A percentile compares a stretch with the other conserved stretches of the same genome.
Evolutionary conservation across 257 asterid species (phyloP).

Genomic region (Petrea volubilis): DNA sequence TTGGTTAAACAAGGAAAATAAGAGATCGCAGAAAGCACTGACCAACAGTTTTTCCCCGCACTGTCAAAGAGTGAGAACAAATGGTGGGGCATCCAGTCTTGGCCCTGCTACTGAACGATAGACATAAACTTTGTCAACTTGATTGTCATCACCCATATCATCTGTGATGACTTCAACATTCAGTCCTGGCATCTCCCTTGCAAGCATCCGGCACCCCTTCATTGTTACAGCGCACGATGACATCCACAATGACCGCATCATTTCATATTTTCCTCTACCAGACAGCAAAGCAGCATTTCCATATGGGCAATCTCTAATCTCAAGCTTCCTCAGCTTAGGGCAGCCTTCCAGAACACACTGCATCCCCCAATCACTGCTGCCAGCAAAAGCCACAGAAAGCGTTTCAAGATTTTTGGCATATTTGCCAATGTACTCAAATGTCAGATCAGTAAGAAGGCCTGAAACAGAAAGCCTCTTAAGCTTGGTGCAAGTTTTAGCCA

Average conservation of each 20-base stretch:
- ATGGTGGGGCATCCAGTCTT: conserved; percentile 78
- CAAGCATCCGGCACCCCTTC: conserved; percentile 64
- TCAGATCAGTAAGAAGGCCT: conserved; percentile 69
- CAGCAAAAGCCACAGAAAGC: conserved; percentile 91
- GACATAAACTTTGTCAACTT: conserved; percentile 59
- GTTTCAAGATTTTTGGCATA: conserved; percentile 82
- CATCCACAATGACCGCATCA: conserved; percentile 87
- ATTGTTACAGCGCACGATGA: conserved; percentile 70
- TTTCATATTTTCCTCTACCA: conserved; percentile 64
- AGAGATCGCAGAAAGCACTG: conserved; percentile 17
- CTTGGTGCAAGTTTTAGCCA: conserved; percentile 68
- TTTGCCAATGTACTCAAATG: conserved; percentile 76
- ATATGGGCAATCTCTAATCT: conserved; percentile 84
- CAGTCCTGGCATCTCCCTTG: conserved; percentile 69
- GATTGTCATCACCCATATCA: conserved; percentile 41
- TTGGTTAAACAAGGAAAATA: neutral
- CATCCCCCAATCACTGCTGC: conserved; percentile 81
- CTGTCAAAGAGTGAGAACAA: conserved; percentile 66
- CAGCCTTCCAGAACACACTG: conserved; percentile 76
- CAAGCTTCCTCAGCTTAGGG: conserved; percentile 83
- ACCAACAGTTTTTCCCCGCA: conserved; percentile 24
- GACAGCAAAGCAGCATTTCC: conserved; percentile 72
- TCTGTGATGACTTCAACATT: conserved; percentile 81
- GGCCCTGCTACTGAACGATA: conserved; percentile 88
- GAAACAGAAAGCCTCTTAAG: conserved; percentile 83